phyloP scores from a whole-genome alignment of 495 filamentous ascomycete species.

The Cudoniella acicularis region DNA sequence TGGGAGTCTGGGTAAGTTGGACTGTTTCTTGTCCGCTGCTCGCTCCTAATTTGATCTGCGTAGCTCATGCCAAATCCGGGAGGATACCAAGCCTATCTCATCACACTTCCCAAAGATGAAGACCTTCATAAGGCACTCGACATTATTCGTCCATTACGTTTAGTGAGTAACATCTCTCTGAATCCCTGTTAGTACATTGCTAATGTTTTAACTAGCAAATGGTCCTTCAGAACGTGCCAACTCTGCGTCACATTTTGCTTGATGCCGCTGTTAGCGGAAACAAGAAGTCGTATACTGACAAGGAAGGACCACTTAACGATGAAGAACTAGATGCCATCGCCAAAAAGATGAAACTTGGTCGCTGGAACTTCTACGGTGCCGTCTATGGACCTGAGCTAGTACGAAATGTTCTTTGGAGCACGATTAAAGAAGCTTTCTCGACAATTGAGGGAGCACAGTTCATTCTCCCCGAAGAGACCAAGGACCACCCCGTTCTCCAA shows the following conservation, averaged over 20 bases:
- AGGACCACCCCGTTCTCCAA: constrained; percentile 37
- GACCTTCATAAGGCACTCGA: constrained; percentile 49
- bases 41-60: background rate
- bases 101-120: constrained; percentile 48
- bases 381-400: constrained; percentile 45
- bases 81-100: constrained; percentile 45
- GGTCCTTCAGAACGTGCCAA: constrained; percentile 50
- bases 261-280: constrained; percentile 40
- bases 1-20: constrained; percentile 45
- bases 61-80: constrained; percentile 49
- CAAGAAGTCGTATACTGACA: constrained; percentile 30
- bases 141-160: constrained; percentile 45
- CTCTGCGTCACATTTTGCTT: constrained; percentile 44
- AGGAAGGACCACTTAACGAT: constrained; percentile 35
- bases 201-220: constrained; percentile 26
- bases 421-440: constrained; percentile 44
- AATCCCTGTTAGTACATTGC: background rate
- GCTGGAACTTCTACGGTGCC: constrained; percentile 55
- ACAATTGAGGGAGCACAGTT: constrained; percentile 41
- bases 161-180: constrained; percentile 8
- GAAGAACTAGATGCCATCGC: constrained; percentile 33
- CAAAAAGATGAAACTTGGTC: constrained; percentile 34
- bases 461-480: constrained; percentile 37
- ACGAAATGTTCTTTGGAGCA: constrained; percentile 38
- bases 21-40: background rate